Evolutionary conservation across 2,329 filamentous ascomycete genomes (phyloP).

Genomic region (Hawksworthiomyces lignivorus): DNA sequence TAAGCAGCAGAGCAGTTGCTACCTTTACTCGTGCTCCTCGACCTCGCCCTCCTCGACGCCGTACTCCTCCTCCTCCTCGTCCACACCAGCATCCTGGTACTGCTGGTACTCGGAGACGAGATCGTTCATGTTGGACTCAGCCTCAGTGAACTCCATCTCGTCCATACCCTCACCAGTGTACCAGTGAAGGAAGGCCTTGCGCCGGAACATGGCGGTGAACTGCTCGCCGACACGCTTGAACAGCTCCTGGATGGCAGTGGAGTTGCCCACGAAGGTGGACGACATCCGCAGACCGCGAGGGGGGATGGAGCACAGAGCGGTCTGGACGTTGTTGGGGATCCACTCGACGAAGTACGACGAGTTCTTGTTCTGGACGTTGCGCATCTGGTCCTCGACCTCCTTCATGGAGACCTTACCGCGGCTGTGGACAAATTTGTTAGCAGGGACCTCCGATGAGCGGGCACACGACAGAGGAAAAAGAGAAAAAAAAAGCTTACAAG

Average conservation of each 20-base stretch:
- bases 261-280: conserved; percentile 98
- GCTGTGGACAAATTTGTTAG: conserved; percentile 46
- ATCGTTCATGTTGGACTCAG: conserved; percentile 99
- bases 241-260: conserved; percentile 98
- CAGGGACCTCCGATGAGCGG: neutral
- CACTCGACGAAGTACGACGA: conserved; percentile 99
- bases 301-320: conserved; percentile 96
- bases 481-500: conserved; percentile 54
- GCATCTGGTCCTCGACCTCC: conserved; percentile 99
- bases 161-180: conserved; percentile 99
- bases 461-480: neutral
- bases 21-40: conserved; percentile 41
- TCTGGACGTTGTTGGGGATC: conserved; percentile 99
- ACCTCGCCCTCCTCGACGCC: conserved; percentile 77
- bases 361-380: conserved; percentile 99
- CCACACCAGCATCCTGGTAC: conserved; percentile 98
- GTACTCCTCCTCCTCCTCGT: conserved; percentile 95
- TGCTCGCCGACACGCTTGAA: conserved; percentile 99
- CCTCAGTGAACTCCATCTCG: conserved; percentile 99
- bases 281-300: conserved; percentile 98
- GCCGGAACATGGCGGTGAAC: conserved; percentile 99
- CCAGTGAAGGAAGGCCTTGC: conserved; percentile 99
- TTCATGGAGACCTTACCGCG: conserved; percentile 99
- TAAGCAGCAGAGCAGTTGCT: no score
- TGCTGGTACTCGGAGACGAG: conserved; percentile 99